Percentiles rank a stretch among this genome's conserved stretches.
Conservation (phyloP, 495 filamentous ascomycete species). For the Aspergillus funiculosus region DNA sequence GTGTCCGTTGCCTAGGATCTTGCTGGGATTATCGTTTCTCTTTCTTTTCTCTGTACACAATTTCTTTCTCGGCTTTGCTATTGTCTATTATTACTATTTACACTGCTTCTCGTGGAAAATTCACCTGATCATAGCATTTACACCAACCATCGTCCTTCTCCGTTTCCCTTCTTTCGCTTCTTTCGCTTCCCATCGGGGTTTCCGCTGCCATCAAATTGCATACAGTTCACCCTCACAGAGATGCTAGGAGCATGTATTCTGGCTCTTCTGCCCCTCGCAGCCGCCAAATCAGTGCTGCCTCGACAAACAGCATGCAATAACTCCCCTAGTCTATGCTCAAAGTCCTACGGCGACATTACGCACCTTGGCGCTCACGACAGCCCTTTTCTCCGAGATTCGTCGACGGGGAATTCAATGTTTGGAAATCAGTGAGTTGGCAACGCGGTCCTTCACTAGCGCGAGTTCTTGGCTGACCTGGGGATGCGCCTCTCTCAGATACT, state of each 20-base stretch:
- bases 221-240: constrained; percentile 1
- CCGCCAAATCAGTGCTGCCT: constrained; percentile 26
- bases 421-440: constrained; percentile 55
- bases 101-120: too few species aligned
- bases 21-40: background rate
- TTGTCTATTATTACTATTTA: too few species aligned
- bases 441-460: background rate
- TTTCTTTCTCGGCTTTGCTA: background rate
- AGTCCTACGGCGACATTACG: constrained; percentile 56
- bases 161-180: too few species aligned
- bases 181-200: too few species aligned
- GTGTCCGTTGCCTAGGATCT: background rate
- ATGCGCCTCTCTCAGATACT: constrained; percentile 41
- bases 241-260: constrained; percentile 31
- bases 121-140: too few species aligned
- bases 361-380: constrained; percentile 61
- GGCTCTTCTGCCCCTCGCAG: constrained; percentile 28
- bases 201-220: too few species aligned
- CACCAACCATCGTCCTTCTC: too few species aligned
- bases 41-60: background rate
- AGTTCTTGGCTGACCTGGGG: constrained; percentile 6
- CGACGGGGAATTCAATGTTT: constrained; percentile 47
- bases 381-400: constrained; percentile 50
- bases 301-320: constrained; percentile 55
- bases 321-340: constrained; percentile 53